Evolutionary conservation across 495 filamentous ascomycete genomes (phyloP), one percentile per base, ranked within the genome.

Genomic region (Aspergillus carlsbadensis): DNA sequence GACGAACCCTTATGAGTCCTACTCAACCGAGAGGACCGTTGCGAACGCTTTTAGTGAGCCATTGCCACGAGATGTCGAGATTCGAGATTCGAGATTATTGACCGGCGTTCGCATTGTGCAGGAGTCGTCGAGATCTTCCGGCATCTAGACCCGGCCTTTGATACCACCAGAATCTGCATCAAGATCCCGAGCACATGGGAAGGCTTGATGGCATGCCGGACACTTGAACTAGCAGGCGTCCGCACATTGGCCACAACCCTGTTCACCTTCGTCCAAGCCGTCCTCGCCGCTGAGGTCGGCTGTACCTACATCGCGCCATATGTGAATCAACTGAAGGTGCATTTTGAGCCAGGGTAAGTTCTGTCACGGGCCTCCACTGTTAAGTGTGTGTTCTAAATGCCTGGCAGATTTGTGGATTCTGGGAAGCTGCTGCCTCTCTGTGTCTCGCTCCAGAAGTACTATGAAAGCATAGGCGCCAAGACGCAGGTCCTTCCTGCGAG

Each of bases 111-210:
- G 24, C 10, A 14, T 40, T 24, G 10, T 35, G 0, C 35, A 83
- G 81, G 81, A 40, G 75, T 84, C 24, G 64, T 81, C 7, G 56
- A 70, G 10, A 62, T 81, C 52, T 79, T 82, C 65, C 64, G 71
- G 29, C 65, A 74, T 35, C 60, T 87, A 7, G 70, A 77, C 14
- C 78, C 80, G 0, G 54, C 49, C 5, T 80, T 84, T 58, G 70
- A 81, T 26, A 47, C 61, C n/a, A 64, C 67, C 6, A 74, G 81
- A 54, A 69, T 88, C 39, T 84, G 78, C 43, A 81, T 87, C 71
- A 88, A 87, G 54, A 78, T 88, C 45, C 82, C 82, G 1, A 71
- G 77, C 21, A 88, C 84, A 6, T 86, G 82, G 79, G 82, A 87
- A 63, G 86, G 86, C 4, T 65, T 87, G 17, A 74, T 80, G 63